Evolutionary conservation across 345 rosid genomes (phyloP).

Genomic region (Eucalyptus virginea): DNA sequence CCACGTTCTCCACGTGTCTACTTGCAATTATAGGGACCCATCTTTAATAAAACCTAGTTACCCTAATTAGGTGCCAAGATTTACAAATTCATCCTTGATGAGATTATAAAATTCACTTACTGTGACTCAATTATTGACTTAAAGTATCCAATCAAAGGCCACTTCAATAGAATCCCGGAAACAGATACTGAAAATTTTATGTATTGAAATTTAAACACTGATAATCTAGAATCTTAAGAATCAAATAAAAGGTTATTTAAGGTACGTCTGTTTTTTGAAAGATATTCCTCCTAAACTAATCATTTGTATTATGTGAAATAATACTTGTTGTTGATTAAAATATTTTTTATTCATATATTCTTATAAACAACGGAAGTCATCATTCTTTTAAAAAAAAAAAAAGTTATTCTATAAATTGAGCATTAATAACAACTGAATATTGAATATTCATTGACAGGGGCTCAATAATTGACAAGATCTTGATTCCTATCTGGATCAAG

Average conservation of each 20-base stretch:
- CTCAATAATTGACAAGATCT: not conserved
- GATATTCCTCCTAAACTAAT: not conserved
- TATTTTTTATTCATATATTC: not conserved
- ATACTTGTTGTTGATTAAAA: not conserved
- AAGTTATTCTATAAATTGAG: not conserved
- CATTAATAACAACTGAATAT: not conserved
- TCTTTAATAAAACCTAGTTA: not conserved
- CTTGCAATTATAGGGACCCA: no score
- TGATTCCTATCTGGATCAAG: not conserved
- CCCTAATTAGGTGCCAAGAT: not conserved
- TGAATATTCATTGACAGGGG: not conserved
- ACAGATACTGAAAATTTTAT: not conserved
- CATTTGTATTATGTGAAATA: not conserved
- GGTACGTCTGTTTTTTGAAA: not conserved
- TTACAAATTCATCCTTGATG: not conserved
- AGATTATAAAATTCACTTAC: not conserved
- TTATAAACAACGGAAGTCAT: not conserved
- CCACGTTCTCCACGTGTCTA: not conserved
- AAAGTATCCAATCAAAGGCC: not conserved
- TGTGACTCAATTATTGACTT: not conserved
- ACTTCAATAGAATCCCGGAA: not conserved
- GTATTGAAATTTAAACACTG: not conserved
- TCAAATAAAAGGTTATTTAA: not conserved
- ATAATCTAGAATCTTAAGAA: not conserved
- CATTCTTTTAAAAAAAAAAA: not conserved